These are phyloP conservation scores for Verticillium longisporum DNA, from an alignment of 2,329 filamentous ascomycete species.

Conservation along the genomic window DNA sequence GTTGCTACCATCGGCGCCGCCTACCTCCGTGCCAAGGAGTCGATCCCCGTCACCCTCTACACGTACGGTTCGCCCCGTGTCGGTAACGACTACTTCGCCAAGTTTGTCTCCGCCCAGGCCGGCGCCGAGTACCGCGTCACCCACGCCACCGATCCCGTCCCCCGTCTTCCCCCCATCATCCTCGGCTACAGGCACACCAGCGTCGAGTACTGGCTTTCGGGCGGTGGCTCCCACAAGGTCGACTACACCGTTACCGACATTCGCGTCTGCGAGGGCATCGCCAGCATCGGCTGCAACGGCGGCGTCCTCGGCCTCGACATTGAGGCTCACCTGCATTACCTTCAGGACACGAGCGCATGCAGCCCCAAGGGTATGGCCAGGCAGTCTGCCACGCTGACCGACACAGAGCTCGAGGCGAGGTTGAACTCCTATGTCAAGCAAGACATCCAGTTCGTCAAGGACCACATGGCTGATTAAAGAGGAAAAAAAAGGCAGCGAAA, in stretches of 20 bases:
- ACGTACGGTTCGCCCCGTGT: conserved; percentile 62
- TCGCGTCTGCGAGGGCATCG: conserved; percentile 39
- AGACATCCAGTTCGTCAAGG: conserved; percentile 21
- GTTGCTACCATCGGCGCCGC: conserved; percentile 54
- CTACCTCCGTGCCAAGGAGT: conserved; percentile 40
- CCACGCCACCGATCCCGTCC: conserved; percentile 60
- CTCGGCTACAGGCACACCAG: conserved; percentile 59
- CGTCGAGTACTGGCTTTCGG: conserved; percentile 62
- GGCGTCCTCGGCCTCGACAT: conserved; percentile 36
- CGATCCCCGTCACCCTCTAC: conserved; percentile 48
- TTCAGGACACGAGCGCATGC: conserved; percentile 36
- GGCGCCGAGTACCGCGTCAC: conserved; percentile 58
- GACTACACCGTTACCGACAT: conserved; percentile 33
- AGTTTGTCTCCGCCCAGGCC: conserved; percentile 44
- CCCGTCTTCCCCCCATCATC: conserved; percentile 55
- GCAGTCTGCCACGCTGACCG: conserved; percentile 11
- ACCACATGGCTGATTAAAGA: neutral
- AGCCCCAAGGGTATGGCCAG: conserved; percentile 13
- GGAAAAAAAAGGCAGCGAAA: too few relatives aligned
- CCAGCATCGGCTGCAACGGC: conserved; percentile 44
- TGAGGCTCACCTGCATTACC: conserved; percentile 41
- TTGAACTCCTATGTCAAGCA: conserved; percentile 26
- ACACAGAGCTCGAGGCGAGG: conserved; percentile 30
- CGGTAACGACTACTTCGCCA: conserved; percentile 48
- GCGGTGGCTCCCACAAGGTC: conserved; percentile 22